Percentiles rank a stretch among this genome's conserved stretches.
These are phyloP conservation scores for Annulohypoxylon stygium DNA, from an alignment of 495 filamentous ascomycete genomes.

Conservation along the genomic window DNA sequence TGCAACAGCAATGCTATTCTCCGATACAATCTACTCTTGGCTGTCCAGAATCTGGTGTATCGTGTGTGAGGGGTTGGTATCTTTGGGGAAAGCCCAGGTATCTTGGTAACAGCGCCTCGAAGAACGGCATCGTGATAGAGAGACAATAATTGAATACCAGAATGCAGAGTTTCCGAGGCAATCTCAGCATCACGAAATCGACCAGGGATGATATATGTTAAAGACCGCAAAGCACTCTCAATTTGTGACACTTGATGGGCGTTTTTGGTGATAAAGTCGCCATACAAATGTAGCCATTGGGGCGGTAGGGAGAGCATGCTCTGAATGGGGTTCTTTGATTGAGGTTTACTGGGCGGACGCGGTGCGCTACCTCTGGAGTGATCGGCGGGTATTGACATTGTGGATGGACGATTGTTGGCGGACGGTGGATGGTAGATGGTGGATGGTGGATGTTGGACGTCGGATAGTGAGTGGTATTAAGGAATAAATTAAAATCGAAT, in stretches of 20 bases:
- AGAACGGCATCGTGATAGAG: constrained; percentile 96
- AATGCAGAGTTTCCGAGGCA: constrained; percentile 93
- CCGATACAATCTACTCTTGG: constrained; percentile 79
- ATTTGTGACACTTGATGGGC: constrained; percentile 91
- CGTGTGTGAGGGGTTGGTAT: constrained; percentile 82
- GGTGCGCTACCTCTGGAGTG: constrained; percentile 34
- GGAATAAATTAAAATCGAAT: constrained; percentile 17
- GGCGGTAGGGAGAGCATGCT: constrained; percentile 66
- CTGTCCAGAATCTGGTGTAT: constrained; percentile 91
- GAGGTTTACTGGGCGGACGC: constrained; percentile 39
- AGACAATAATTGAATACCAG: constrained; percentile 86
- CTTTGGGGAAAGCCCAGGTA: constrained; percentile 55
- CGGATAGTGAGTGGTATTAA: background rate
- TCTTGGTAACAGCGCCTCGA: constrained; percentile 67
- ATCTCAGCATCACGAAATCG: constrained; percentile 94
- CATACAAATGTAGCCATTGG: constrained; percentile 83
- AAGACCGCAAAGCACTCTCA: constrained; percentile 87
- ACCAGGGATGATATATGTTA: constrained; percentile 96
- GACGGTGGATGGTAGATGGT: constrained; percentile 29
- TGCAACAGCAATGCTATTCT: constrained; percentile 83
- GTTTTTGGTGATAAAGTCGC: constrained; percentile 94
- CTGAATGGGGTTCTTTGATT: constrained; percentile 42
- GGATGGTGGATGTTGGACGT: constrained; percentile 17
- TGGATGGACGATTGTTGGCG: constrained; percentile 17
- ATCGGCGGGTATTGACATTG: constrained; percentile 45